Evolutionary conservation across 208 protist genomes (phyloP), one percentile per base, ranked within the genome.

Genomic region (Leishmania amazonensis): DNA sequence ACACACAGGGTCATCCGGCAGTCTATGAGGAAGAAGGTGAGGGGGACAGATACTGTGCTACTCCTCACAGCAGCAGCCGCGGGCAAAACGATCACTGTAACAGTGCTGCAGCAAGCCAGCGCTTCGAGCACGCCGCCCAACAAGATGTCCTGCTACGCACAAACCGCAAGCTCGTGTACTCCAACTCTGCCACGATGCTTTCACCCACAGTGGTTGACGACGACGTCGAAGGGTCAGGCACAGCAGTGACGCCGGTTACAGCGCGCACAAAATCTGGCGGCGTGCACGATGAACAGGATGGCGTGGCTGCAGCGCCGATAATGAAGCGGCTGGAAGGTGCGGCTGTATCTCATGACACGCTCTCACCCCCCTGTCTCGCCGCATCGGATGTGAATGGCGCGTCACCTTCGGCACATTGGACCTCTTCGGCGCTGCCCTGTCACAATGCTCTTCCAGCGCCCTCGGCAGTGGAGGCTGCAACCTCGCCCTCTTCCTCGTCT

Each of bases 101-200:
- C 68, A 3, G 1, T 24, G 19, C 68, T 17, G 68, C 68, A n/a
- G 68, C 42, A 51, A 51, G 40, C 3, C 68, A 73, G 68, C 21
- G 42, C 42, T 73, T 73, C 24, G 24, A 53, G 40, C 24, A 62
- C 31, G 73, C 51, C 5, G 15, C n/a, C n/a, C 51, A 76, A 17
- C 3, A 42, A 13, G 58, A 31, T 47, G 40, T 45, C 45, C 49
- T 64, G 2, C 31, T 64, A 31, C 62, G 45, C 53, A 85, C 81
- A 51, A 81, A 77, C 31, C 81, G 81, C 51, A 78, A 78, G 51
- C 77, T 85, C 17, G 64, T 78, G 5, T 85, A 73, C 42, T 38
- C 68, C 8, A 35, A 13, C 68, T 73, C 42, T 35, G 42, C 19
- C 68, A 51, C 45, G 24, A 47, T 73, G 68, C 15, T 73, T 15